A percentile compares a stretch with the other conserved stretches of the same genome.
phyloP scores from a whole-genome alignment of 768 basidiomycete species.

The Trichaptum fuscoviolaceum region DNA sequence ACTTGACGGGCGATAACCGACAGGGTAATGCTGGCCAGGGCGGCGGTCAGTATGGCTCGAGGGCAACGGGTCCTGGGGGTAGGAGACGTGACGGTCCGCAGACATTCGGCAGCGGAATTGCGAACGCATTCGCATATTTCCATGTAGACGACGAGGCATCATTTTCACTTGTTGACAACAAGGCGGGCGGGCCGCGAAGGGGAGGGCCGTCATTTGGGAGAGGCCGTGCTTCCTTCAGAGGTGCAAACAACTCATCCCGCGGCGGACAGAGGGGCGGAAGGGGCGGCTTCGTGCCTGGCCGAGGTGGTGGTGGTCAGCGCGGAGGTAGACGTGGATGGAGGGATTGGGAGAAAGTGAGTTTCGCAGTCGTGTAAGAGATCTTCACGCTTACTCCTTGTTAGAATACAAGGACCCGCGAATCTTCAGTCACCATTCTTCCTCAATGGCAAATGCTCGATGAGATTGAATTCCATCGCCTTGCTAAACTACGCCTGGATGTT shows the following conservation, averaged over 20 bases:
- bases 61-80: conserved; percentile 36
- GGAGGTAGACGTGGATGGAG: conserved; percentile 78
- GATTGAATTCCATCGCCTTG: conserved; percentile 89
- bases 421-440: conserved; percentile 87
- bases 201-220: conserved; percentile 55
- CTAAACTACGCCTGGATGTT: conserved; percentile 90
- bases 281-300: conserved; percentile 14
- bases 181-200: conserved; percentile 61
- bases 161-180: conserved; percentile 95
- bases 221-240: conserved; percentile 39
- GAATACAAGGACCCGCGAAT: conserved; percentile 84
- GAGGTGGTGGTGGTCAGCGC: conserved; percentile 40
- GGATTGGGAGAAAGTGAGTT: conserved; percentile 87
- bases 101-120: conserved; percentile 85
- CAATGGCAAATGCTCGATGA: conserved; percentile 97
- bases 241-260: conserved; percentile 36
- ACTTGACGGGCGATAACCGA: conserved; percentile 58
- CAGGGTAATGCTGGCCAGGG: conserved; percentile 40
- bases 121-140: conserved; percentile 93
- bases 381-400: conserved; percentile 21
- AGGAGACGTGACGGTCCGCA: conserved; percentile 68
- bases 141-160: conserved; percentile 97
- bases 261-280: conserved; percentile 28
- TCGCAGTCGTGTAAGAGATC: not conserved
- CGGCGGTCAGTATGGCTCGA: conserved; percentile 30